These are phyloP conservation scores for Phytophthora parvispora DNA, from an alignment of 352 stramenopile species.

Conservation along the genomic window DNA sequence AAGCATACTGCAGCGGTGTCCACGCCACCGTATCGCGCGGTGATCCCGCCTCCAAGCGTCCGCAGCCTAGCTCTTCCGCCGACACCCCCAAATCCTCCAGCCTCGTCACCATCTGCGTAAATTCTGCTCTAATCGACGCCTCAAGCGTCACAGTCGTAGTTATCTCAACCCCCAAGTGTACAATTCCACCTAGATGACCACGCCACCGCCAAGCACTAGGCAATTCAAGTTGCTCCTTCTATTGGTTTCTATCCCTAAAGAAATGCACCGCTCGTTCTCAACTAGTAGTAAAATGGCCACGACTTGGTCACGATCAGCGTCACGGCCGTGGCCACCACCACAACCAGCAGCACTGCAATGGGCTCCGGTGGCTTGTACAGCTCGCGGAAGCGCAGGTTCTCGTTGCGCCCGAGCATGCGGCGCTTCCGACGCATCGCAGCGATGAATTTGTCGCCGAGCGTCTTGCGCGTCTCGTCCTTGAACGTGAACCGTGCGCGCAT, in stretches of 20 bases:
- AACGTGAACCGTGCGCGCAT: slow-evolving; percentile 63
- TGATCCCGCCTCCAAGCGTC: slow-evolving; percentile 64
- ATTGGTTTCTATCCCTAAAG: slow-evolving; percentile 3
- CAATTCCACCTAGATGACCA: too few species aligned
- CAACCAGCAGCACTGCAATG: slow-evolving; percentile 63
- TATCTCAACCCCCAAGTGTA: neutral
- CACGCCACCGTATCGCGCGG: slow-evolving; percentile 65
- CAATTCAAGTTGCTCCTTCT: neutral
- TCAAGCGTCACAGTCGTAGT: slow-evolving; percentile 22
- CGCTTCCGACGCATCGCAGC: slow-evolving; percentile 68
- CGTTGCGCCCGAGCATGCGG: slow-evolving; percentile 68
- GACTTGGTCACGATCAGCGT: slow-evolving; percentile 81
- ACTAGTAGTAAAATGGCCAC: slow-evolving; percentile 77
- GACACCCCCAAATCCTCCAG: slow-evolving; percentile 55
- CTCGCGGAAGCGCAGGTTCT: slow-evolving; percentile 84
- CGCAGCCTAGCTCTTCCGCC: slow-evolving; percentile 22
- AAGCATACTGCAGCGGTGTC: slow-evolving; percentile 85
- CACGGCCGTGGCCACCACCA: slow-evolving; percentile 66
- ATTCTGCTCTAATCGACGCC: slow-evolving; percentile 1
- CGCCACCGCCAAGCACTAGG: too few species aligned
- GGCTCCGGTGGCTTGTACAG: slow-evolving; percentile 78
- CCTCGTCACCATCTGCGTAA: slow-evolving; percentile 7
- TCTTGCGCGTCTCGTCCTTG: slow-evolving; percentile 46
- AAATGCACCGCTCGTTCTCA: neutral
- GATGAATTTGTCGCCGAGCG: slow-evolving; percentile 47